phyloP scores from a whole-genome alignment of 805 yeast species.

The Saturnispora kantuleensis region DNA sequence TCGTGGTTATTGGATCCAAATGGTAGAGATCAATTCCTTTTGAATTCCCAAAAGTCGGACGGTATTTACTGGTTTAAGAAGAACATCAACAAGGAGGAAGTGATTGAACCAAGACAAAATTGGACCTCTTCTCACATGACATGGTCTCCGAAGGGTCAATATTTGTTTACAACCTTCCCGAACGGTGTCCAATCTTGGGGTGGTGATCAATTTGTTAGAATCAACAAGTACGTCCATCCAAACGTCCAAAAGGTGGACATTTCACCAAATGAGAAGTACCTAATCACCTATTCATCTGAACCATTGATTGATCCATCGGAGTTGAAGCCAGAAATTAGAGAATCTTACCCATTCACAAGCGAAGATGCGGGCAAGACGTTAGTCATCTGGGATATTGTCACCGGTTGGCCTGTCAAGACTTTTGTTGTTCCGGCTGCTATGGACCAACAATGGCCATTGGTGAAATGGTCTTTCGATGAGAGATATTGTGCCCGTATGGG shows the following conservation, averaged over 20 bases:
- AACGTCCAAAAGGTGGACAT: constrained; percentile 84
- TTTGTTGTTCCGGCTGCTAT: constrained; percentile 79
- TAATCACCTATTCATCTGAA: constrained; percentile 83
- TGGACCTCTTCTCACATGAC: constrained; percentile 85
- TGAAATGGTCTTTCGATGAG: constrained; percentile 92
- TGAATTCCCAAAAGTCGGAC: constrained; percentile 71
- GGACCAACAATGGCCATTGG: constrained; percentile 84
- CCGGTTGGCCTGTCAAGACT: constrained; percentile 78
- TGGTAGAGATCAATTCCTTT: constrained; percentile 83
- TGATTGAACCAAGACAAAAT: constrained; percentile 65
- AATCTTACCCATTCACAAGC: constrained; percentile 71
- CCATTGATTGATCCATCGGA: constrained; percentile 68
- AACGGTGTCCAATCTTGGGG: constrained; percentile 98
- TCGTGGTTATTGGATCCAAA: constrained; percentile 85
- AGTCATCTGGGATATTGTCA: constrained; percentile 82
- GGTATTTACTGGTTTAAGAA: constrained; percentile 80
- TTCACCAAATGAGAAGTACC: constrained; percentile 82
- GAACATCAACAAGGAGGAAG: constrained; percentile 63
- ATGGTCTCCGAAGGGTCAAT: constrained; percentile 92
- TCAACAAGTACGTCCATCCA: constrained; percentile 76
- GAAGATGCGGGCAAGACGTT: constrained; percentile 89
- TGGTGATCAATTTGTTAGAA: constrained; percentile 65
- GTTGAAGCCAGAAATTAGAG: constrained; percentile 47
- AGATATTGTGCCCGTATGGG: constrained; percentile 91
- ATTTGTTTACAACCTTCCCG: constrained; percentile 76